These are phyloP conservation scores for Cornus florida DNA, from an alignment of 148 eudicot species.

Conservation along the genomic window DNA sequence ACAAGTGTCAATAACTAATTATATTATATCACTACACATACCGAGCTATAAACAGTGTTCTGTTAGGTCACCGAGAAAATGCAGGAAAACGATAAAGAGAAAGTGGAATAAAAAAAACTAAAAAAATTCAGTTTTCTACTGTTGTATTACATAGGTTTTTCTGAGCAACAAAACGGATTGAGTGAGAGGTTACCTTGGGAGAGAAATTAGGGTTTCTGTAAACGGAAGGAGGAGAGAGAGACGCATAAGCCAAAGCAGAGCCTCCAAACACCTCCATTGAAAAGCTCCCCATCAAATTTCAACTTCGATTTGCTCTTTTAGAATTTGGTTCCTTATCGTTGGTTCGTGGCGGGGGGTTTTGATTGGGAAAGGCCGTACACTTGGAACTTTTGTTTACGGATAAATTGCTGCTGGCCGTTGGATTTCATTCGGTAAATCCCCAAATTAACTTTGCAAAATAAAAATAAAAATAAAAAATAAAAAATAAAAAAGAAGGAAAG, in stretches of 20 bases:
- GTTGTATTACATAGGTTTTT: background rate
- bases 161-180: background rate
- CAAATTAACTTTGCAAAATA: too few relatives aligned
- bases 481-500: too few relatives aligned
- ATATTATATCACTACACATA: too few relatives aligned
- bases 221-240: background rate
- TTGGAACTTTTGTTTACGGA: too few relatives aligned
- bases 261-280: constrained; percentile 3
- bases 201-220: background rate
- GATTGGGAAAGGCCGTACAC: too few relatives aligned
- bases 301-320: too few relatives aligned
- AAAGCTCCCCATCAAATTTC: background rate
- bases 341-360: too few relatives aligned
- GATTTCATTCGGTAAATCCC: background rate
- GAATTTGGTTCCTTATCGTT: background rate
- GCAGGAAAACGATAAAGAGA: background rate
- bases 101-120: background rate
- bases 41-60: background rate
- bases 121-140: background rate
- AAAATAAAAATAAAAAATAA: too few relatives aligned
- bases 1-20: too few relatives aligned
- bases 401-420: background rate
- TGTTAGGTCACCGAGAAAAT: constrained; percentile 4
- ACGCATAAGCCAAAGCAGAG: background rate
- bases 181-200: constrained; percentile 1